These are phyloP conservation scores for Glycine soja DNA, from an alignment of 306 rosid genomes.

Conservation along the genomic window DNA sequence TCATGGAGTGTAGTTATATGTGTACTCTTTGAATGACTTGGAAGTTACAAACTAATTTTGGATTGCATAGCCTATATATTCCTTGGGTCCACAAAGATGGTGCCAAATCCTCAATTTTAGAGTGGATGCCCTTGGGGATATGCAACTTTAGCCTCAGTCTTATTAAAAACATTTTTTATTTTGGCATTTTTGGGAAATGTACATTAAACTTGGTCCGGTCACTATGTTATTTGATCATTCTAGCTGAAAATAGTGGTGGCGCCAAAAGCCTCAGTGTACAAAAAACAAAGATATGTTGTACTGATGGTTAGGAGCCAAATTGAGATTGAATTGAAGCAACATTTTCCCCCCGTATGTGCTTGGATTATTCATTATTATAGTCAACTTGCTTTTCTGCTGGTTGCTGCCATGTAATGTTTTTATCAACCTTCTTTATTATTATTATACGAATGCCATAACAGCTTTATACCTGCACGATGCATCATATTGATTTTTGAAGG, in stretches of 20 bases:
- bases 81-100: constrained; percentile 4
- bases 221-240: constrained; percentile 9
- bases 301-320: constrained; percentile 38
- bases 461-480: too few relatives aligned
- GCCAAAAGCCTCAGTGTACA: neutral
- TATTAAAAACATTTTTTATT: constrained; percentile 2
- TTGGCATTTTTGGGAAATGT: constrained; percentile 44
- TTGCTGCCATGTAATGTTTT: too few relatives aligned
- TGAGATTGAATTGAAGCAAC: neutral
- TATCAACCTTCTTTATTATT: neutral
- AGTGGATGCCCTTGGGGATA: constrained; percentile 5
- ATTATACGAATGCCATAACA: too few relatives aligned
- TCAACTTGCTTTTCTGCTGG: neutral
- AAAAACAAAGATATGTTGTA: constrained; percentile 36
- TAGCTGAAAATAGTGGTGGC: constrained; percentile 31
- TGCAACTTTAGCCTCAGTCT: neutral
- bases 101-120: constrained; percentile 4
- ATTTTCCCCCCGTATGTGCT: neutral
- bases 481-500: neutral
- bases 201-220: constrained; percentile 1
- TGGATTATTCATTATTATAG: neutral
- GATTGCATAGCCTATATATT: neutral
- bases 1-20: neutral
- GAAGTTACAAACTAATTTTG: neutral
- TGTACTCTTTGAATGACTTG: neutral